Conservation (phyloP, 2,329 filamentous ascomycete species). For the Aureobasidium vineae region DNA sequence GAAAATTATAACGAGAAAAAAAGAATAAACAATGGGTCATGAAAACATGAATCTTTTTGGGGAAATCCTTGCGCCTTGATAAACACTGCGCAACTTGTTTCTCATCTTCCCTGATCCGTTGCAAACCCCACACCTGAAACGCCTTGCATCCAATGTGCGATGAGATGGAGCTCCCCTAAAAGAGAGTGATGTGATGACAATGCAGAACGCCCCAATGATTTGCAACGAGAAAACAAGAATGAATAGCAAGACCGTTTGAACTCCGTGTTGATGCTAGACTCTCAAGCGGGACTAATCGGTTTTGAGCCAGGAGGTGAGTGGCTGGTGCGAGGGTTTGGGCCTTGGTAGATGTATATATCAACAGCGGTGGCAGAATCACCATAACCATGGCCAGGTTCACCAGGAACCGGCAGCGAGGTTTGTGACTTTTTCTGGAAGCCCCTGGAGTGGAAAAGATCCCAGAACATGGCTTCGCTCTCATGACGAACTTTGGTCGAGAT, state of each 20-base stretch:
- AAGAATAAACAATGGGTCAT: neutral
- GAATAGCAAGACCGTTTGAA: neutral
- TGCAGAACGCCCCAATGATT: conserved; percentile 1
- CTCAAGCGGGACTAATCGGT: conserved; percentile 7
- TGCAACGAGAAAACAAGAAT: neutral
- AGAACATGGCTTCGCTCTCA: conserved; percentile 64
- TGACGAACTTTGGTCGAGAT: conserved; percentile 68
- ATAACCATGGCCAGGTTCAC: conserved; percentile 38
- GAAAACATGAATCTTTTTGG: neutral
- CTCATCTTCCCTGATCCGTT: neutral
- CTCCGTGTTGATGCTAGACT: neutral
- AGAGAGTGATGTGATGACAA: neutral
- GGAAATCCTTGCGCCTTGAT: neutral
- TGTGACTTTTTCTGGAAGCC: conserved; percentile 36
- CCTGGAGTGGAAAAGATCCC: conserved; percentile 54
- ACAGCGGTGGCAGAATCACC: conserved; percentile 40
- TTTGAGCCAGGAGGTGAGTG: conserved; percentile 1
- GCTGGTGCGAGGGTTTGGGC: conserved; percentile 23
- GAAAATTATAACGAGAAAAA: neutral
- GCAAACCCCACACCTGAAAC: neutral
- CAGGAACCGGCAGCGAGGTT: conserved; percentile 36
- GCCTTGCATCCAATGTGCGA: neutral
- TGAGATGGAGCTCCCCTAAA: neutral
- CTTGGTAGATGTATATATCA: conserved; percentile 38
- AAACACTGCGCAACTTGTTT: neutral